Conservation (phyloP, 129 eudicot species). For the Flaveria sonorensis region DNA sequence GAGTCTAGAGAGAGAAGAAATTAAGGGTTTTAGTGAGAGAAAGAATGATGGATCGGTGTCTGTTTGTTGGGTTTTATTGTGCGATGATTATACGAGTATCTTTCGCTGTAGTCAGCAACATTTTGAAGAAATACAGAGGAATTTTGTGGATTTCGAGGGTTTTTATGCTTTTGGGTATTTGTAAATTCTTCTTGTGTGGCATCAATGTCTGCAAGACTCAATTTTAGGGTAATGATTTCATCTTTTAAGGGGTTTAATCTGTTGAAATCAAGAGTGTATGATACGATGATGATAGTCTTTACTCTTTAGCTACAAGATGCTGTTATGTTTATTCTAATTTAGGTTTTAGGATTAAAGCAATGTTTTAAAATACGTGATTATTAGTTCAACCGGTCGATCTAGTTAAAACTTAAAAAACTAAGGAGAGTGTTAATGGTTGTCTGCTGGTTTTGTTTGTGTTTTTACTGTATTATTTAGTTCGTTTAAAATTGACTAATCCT, state of each 20-base stretch:
- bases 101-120: conserved; percentile 1
- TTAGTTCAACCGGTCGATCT: background rate
- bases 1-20: conserved; percentile 23
- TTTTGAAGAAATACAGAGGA: conserved; percentile 1
- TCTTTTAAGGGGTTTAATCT: conserved; percentile 3
- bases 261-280: background rate
- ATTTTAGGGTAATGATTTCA: background rate
- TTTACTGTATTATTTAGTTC: too few species aligned
- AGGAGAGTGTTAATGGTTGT: too few species aligned
- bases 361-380: too few species aligned
- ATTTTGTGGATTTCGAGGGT: conserved; percentile 11
- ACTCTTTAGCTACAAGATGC: conserved; percentile 6
- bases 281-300: too few species aligned
- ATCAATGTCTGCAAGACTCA: conserved; percentile 1
- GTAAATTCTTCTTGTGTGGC: conserved; percentile 6
- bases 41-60: conserved; percentile 30
- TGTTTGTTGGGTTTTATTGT: conserved; percentile 20
- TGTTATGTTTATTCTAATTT: background rate
- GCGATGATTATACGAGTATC: conserved; percentile 20
- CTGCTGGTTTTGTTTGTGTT: too few species aligned
- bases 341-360: too few species aligned
- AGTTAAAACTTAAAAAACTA: background rate
- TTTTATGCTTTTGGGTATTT: conserved; percentile 1
- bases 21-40: conserved; percentile 39
- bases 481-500: too few species aligned